Base-by-base conservation (phyloP, 2,329 filamentous ascomycete genomes). In the Penicillium sp. region DNA sequence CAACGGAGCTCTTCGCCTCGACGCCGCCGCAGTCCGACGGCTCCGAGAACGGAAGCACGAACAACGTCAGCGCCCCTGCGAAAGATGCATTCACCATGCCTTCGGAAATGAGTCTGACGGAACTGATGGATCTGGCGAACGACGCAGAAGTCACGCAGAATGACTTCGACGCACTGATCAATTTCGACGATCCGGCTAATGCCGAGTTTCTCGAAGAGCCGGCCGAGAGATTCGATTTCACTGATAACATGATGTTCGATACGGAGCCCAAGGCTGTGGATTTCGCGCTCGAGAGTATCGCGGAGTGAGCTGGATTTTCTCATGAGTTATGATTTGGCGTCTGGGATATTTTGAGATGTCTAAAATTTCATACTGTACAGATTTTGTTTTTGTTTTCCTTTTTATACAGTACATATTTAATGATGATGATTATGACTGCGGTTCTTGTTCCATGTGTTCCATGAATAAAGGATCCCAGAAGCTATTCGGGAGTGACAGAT, bases 131-230 rank as follows among this genome's bases (percentile, higher is more conserved):
- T 54, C 59, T 77, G 24, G 75, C 75, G 27, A 76, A 77, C 47
- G 75, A 76, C 45, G 74, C 72, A 5, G 75, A 77, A 53, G 74
- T 76, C 21, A 77, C 71, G 2, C 73, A 77, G 50, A 75, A 77
- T 47, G 76, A 78, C 51, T 75, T 79, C 27, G 77, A 79, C 51
- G 74, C 75, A 0, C 57, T 79, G 50, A 76, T 79, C 58, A 77
- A 78, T 53, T 75, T 78, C 47, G 77, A 79, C 40, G 76, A 77
- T 45, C 68, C 69, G 1, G 64, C 66, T 1, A 68, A 50, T 21
- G 40, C 63, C 16, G 73, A 76, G 16, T 60, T 74, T 29, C 72
- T 76, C 39, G 55, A 50, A 14, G 50, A 55, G 9, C 40, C 34
- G 9, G 34, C 24, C 10, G 63, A 66, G 24, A 67, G 67, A n/a